Evolutionary conservation across 2,329 filamentous ascomycete species (phyloP).

Genomic region (Fusarium sulawesiense): DNA sequence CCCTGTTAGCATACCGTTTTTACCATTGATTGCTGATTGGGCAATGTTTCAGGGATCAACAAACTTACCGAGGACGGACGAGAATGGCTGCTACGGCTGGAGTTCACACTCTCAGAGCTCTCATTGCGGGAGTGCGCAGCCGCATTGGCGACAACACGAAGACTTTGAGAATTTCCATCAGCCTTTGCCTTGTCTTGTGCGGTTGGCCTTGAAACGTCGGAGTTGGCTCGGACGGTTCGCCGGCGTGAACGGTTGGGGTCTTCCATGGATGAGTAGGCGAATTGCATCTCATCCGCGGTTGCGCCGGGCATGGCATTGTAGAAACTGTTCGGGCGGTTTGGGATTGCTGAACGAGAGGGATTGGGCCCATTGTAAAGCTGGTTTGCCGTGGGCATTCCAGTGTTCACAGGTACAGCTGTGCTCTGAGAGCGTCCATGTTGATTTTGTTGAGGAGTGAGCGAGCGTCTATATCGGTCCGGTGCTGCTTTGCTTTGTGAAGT

Average conservation of each 20-base stretch:
- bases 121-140: constrained; percentile 59
- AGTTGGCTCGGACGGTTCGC: constrained; percentile 78
- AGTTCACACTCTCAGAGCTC: constrained; percentile 74
- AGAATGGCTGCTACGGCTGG: constrained; percentile 68
- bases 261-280: constrained; percentile 70
- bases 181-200: constrained; percentile 41
- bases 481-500: constrained; percentile 61
- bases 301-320: constrained; percentile 60
- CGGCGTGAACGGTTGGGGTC: constrained; percentile 81
- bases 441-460: constrained; percentile 52
- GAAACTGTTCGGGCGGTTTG: constrained; percentile 65
- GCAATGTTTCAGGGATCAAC: constrained; percentile 47
- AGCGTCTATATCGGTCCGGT: constrained; percentile 80
- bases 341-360: constrained; percentile 50
- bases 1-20: constrained; percentile 60
- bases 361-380: constrained; percentile 49
- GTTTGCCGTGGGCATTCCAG: constrained; percentile 44
- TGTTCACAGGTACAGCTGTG: constrained; percentile 47
- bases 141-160: constrained; percentile 50
- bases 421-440: constrained; percentile 55
- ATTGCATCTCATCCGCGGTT: constrained; percentile 75
- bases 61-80: constrained; percentile 74
- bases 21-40: constrained; percentile 58
- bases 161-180: constrained; percentile 57
- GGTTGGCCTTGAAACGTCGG: constrained; percentile 37